Conservation (phyloP, 257 asterid genomes). For the Catharanthus roseus region DNA sequence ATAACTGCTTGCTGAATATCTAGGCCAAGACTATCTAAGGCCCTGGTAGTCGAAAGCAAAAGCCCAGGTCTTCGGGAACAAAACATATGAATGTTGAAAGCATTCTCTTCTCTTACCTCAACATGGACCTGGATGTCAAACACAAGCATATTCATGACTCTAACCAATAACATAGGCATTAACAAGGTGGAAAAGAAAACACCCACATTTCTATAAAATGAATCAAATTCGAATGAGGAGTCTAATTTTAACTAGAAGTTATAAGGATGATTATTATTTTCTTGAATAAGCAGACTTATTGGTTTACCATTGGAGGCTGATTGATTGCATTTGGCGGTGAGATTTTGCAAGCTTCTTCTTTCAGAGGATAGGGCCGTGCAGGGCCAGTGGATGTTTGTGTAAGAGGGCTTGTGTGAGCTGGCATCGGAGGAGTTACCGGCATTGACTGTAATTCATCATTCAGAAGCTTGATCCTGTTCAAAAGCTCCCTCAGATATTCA, state of each 20-base stretch:
- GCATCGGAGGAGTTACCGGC: conserved; percentile 4
- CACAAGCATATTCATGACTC: background rate
- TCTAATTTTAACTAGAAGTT: background rate
- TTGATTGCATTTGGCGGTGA: conserved; percentile 11
- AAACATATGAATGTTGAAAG: conserved; percentile 34
- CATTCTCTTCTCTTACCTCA: conserved; percentile 28
- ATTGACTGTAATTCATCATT: conserved; percentile 21
- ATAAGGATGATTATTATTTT: background rate
- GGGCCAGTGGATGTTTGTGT: conserved; percentile 10
- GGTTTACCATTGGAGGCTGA: conserved; percentile 22
- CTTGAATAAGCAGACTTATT: background rate
- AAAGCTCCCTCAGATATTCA: conserved; percentile 24
- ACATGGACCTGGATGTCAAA: conserved; percentile 24
- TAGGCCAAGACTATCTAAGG: conserved; percentile 26
- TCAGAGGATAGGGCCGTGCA: conserved; percentile 8
- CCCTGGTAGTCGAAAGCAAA: conserved; percentile 28
- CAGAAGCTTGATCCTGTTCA: conserved; percentile 20
- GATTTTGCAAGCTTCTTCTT: conserved; percentile 16
- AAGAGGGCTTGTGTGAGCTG: conserved; percentile 3
- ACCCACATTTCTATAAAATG: background rate
- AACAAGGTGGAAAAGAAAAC: background rate
- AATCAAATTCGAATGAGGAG: background rate
- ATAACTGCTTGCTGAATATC: conserved; percentile 34
- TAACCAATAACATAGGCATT: background rate
- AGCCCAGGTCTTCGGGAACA: conserved; percentile 36